phyloP scores from a whole-genome alignment of 106 monocot genomes.

The Platanthera zijinensis region DNA sequence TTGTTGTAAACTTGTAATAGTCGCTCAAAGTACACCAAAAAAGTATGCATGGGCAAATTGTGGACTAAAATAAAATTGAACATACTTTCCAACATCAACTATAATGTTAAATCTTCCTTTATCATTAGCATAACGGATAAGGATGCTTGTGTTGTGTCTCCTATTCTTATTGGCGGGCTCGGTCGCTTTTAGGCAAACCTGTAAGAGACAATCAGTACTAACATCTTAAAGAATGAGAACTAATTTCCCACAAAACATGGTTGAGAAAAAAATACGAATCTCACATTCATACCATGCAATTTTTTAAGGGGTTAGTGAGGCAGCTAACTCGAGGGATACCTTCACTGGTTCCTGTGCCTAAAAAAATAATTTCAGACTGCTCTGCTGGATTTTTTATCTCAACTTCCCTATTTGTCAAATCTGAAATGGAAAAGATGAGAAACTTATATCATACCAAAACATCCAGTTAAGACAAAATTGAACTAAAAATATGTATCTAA shows the following conservation, averaged over 20 bases:
- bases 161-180: constrained; percentile 72
- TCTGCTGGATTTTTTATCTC: constrained; percentile 14
- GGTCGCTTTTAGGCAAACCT: constrained; percentile 86
- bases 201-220: constrained; percentile 7
- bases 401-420: constrained; percentile 11
- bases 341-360: constrained; percentile 98
- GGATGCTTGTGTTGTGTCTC: constrained; percentile 83
- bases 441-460: background rate
- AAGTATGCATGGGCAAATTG: background rate
- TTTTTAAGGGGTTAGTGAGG: constrained; percentile 64
- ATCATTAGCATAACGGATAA: constrained; percentile 60
- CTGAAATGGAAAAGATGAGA: constrained; percentile 16
- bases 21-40: background rate
- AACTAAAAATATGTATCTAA: background rate
- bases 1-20: background rate
- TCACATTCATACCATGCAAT: constrained; percentile 42
- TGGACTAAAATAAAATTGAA: background rate
- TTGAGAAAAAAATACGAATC: background rate
- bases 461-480: background rate
- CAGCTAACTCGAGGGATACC: constrained; percentile 98
- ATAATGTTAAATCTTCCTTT: constrained; percentile 74
- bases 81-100: constrained; percentile 94
- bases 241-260: background rate
- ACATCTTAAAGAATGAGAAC: background rate
- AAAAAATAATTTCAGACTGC: constrained; percentile 81